Conservation (phyloP, 371 early-diverging fungal genomes). For the Actinomortierella wolfii region DNA sequence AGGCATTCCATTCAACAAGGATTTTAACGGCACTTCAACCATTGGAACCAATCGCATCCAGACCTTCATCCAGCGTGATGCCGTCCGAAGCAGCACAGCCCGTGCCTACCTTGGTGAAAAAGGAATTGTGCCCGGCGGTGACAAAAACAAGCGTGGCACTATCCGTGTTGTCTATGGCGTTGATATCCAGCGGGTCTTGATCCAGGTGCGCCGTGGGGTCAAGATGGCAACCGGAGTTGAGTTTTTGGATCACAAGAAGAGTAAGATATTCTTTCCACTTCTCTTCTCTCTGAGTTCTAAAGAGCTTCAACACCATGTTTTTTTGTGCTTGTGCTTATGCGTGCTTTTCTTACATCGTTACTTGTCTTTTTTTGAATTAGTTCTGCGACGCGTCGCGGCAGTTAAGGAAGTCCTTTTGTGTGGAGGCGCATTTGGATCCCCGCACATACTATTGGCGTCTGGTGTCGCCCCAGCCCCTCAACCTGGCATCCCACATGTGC, state of each 20-base stretch:
- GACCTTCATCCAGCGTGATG: constrained; percentile 37
- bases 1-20: constrained; percentile 36
- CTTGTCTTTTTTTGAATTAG: neutral
- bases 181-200: constrained; percentile 22
- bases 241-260: constrained; percentile 30
- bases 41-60: constrained; percentile 33
- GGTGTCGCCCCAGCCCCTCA: constrained; percentile 34
- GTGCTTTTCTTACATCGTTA: neutral
- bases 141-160: constrained; percentile 9
- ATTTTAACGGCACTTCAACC: constrained; percentile 29
- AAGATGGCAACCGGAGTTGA: constrained; percentile 38
- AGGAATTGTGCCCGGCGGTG: constrained; percentile 11
- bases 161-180: constrained; percentile 38
- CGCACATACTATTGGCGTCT: constrained; percentile 39
- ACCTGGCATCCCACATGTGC: constrained; percentile 36
- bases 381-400: constrained; percentile 28
- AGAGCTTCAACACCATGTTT: no score
- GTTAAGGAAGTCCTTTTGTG: constrained; percentile 32
- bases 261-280: constrained; percentile 9
- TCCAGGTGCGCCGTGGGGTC: constrained; percentile 21
- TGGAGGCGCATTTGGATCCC: constrained; percentile 38
- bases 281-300: no score
- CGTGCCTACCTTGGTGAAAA: constrained; percentile 28
- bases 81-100: constrained; percentile 32
- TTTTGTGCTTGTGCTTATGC: no score